Evolutionary conservation across 306 rosid genomes (phyloP).

Genomic region (Mimosa bimucronata): DNA sequence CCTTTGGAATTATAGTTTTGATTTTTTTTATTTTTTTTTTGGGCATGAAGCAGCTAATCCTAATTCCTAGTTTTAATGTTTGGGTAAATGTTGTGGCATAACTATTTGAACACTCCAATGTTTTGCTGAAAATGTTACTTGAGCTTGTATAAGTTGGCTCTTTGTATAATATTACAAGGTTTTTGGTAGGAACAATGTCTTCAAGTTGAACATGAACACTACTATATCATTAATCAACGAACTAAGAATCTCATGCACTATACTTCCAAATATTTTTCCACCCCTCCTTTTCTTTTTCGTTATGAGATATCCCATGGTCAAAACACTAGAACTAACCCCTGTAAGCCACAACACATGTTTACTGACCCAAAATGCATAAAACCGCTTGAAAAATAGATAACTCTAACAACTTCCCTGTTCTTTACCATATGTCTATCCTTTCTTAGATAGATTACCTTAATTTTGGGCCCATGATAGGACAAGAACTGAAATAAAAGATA

Average conservation of each 20-base stretch:
- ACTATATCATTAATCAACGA: not conserved
- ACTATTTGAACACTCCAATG: not conserved
- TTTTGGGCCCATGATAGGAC: not conserved
- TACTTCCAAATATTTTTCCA: not conserved
- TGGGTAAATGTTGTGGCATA: not conserved
- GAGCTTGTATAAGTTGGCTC: not conserved
- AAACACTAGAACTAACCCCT: not conserved
- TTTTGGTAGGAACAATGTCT: not conserved
- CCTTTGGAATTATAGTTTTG: not conserved
- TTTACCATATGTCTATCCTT: not conserved
- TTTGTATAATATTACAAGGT: not conserved
- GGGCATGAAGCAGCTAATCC: not conserved
- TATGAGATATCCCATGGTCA: not conserved
- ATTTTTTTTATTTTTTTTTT: too few relatives aligned
- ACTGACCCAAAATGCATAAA: not conserved
- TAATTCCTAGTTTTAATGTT: not conserved
- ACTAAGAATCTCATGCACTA: not conserved
- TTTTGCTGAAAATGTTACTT: not conserved
- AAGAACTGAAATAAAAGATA: slow-evolving; percentile 2
- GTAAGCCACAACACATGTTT: not conserved
- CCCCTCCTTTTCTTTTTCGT: not conserved
- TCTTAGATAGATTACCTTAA: not conserved
- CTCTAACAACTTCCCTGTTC: not conserved
- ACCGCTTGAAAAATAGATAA: not conserved
- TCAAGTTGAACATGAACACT: not conserved